Percentiles rank a stretch among this genome's conserved stretches.
These are phyloP conservation scores for Syzygium grande DNA, from an alignment of 345 rosid genomes.

Conservation along the genomic window DNA sequence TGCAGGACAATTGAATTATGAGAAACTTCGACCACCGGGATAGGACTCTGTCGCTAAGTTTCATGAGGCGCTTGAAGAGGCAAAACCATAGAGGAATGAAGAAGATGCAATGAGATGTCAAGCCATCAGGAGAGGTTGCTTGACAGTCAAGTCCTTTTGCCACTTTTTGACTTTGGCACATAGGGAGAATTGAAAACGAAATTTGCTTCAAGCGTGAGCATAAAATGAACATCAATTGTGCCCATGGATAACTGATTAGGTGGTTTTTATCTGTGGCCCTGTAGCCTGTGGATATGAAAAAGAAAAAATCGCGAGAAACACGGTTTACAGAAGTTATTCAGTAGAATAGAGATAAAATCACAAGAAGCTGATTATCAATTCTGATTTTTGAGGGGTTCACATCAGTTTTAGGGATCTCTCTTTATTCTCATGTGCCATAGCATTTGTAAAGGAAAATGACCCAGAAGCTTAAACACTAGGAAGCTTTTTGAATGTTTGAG, in stretches of 20 bases:
- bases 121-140: not conserved
- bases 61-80: not conserved
- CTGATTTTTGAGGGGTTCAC: not conserved
- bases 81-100: not conserved
- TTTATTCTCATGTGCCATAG: not conserved
- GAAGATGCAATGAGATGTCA: not conserved
- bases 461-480: not conserved
- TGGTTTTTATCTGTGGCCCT: rapidly evolving
- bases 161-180: not conserved
- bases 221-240: not conserved
- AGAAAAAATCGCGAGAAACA: not conserved
- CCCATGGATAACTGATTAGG: not conserved
- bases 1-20: no score
- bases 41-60: no score
- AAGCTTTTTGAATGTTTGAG: not conserved
- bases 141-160: rapidly evolving
- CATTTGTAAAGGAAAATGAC: not conserved
- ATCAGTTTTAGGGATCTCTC: not conserved
- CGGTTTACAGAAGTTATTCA: not conserved
- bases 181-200: not conserved
- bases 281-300: not conserved
- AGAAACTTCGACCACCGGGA: no score
- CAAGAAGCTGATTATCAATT: not conserved
- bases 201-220: not conserved
- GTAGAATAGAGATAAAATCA: not conserved